Evolutionary conservation across 2,329 filamentous ascomycete species (phyloP).

Genomic region (Venturia oleaginea): DNA sequence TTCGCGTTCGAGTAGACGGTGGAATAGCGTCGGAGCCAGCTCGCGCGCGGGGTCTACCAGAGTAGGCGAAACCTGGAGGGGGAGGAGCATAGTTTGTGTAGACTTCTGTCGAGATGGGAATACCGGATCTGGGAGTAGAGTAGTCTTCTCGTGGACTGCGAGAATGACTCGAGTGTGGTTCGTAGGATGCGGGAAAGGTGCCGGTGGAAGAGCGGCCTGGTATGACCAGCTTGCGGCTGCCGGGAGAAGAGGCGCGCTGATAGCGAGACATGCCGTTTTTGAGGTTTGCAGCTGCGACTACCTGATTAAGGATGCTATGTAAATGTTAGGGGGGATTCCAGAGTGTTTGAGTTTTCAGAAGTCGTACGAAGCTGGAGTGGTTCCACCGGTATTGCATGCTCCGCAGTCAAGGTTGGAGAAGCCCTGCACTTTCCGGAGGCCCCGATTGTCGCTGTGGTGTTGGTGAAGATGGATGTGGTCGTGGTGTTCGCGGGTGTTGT

Average conservation of each 20-base stretch:
- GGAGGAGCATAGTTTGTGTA: conserved; percentile 10
- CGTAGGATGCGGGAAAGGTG: conserved; percentile 8
- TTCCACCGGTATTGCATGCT: not conserved
- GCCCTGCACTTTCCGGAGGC: not conserved
- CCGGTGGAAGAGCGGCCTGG: conserved; percentile 15
- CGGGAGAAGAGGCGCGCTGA: conserved; percentile 14
- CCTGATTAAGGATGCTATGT: conserved; percentile 3
- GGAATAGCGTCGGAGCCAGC: conserved; percentile 18
- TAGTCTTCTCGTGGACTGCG: conserved; percentile 8
- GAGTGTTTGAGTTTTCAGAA: not conserved
- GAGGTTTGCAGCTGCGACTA: not conserved
- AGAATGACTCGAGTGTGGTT: conserved; percentile 4
- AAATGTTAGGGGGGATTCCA: not conserved
- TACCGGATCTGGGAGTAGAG: not conserved
- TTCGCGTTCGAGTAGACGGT: conserved; percentile 24
- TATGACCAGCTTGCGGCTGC: conserved; percentile 8
- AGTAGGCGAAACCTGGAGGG: conserved; percentile 29
- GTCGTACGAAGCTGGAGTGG: not conserved
- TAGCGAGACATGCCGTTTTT: conserved; percentile 9
- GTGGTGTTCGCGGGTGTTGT: not conserved
- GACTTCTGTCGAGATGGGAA: conserved; percentile 14
- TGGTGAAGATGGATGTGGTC: not conserved
- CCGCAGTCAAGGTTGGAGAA: not conserved
- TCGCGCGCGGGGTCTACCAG: conserved; percentile 33
- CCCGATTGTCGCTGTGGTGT: not conserved